phyloP scores from a whole-genome alignment of 805 yeast genomes.

The Pichia ethanolica region DNA sequence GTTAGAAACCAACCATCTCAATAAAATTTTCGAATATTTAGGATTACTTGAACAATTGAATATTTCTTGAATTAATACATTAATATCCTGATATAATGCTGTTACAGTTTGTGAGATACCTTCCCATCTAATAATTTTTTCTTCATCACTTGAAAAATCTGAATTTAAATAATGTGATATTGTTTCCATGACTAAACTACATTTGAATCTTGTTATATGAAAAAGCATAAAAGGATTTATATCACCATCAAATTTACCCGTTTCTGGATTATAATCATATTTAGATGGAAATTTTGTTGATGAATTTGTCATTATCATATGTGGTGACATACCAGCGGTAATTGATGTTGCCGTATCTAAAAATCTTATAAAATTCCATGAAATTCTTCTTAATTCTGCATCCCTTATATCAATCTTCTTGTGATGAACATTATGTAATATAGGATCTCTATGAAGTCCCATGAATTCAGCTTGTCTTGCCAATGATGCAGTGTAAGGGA shows the following conservation, averaged over 20 bases:
- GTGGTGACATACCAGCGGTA: slow-evolving; percentile 14
- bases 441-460: slow-evolving; percentile 14
- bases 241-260: slow-evolving; percentile 11
- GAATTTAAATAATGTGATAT: slow-evolving; percentile 12
- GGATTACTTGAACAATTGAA: slow-evolving; percentile 7
- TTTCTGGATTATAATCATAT: slow-evolving; percentile 7
- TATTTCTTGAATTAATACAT: slow-evolving; percentile 7
- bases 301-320: slow-evolving; percentile 14
- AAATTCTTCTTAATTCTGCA: slow-evolving; percentile 8
- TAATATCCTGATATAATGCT: slow-evolving; percentile 11
- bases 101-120: slow-evolving; percentile 7
- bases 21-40: slow-evolving; percentile 47
- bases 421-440: slow-evolving; percentile 9
- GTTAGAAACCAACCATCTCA: slow-evolving; percentile 80
- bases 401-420: slow-evolving; percentile 6
- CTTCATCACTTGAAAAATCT: slow-evolving; percentile 8
- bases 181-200: slow-evolving; percentile 14
- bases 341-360: slow-evolving; percentile 13
- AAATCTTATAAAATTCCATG: slow-evolving; percentile 12
- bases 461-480: slow-evolving; percentile 13
- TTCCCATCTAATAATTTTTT: slow-evolving; percentile 7
- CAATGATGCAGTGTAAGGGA: slow-evolving; percentile 11
- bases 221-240: slow-evolving; percentile 13
- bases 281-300: slow-evolving; percentile 13
- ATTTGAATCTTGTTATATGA: slow-evolving; percentile 10